Conservation (phyloP, 129 eudicot species). For the Lactuca saligna region DNA sequence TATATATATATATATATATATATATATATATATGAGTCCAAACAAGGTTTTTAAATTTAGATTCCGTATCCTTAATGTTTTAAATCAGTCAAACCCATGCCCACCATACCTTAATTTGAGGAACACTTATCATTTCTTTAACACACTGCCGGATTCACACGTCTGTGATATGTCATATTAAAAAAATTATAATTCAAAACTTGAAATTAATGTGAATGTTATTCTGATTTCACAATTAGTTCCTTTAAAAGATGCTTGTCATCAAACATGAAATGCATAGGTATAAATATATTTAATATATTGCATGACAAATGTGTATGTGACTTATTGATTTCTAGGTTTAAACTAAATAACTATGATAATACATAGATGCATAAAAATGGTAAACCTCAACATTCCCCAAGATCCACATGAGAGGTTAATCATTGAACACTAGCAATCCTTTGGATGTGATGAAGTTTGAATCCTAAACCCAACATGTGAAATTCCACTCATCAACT, state of each 20-base stretch:
- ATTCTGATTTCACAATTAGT: neutral
- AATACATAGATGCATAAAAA: neutral
- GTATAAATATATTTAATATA: neutral
- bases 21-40: neutral
- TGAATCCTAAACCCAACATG: too few relatives aligned
- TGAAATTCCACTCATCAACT: too few relatives aligned
- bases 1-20: too few relatives aligned
- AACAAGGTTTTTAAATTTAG: neutral
- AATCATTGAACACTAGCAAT: too few relatives aligned
- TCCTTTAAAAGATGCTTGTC: neutral
- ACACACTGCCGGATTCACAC: constrained; percentile 27
- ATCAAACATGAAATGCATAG: neutral
- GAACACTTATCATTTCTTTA: constrained; percentile 27
- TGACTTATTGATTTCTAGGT: neutral
- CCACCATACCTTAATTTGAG: constrained; percentile 15
- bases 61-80: constrained; percentile 9
- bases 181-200: neutral
- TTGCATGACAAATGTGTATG: neutral
- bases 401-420: too few relatives aligned
- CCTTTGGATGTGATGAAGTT: too few relatives aligned
- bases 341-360: neutral
- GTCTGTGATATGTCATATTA: neutral
- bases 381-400: too few relatives aligned
- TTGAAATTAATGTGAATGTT: neutral
- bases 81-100: constrained; percentile 13